phyloP scores from a whole-genome alignment of 805 yeast species.

The Candida dajiaensis region DNA sequence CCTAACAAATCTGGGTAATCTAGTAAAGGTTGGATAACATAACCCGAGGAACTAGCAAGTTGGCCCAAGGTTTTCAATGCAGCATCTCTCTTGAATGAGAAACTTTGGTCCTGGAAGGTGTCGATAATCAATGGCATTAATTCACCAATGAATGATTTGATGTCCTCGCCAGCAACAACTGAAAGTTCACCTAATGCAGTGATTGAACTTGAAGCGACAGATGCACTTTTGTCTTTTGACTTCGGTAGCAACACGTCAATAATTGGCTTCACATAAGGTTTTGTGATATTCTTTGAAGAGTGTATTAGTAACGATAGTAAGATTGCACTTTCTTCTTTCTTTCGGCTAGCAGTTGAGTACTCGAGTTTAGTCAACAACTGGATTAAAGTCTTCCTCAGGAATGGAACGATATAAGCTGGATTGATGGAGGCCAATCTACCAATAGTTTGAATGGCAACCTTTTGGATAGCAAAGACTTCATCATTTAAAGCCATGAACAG shows the following conservation, averaged over 20 bases:
- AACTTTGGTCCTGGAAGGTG: constrained; percentile 87
- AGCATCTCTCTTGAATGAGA: constrained; percentile 82
- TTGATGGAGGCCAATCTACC: constrained; percentile 83
- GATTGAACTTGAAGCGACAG: constrained; percentile 83
- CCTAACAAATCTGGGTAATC: constrained; percentile 89
- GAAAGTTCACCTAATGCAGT: constrained; percentile 86
- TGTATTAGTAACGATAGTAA: constrained; percentile 67
- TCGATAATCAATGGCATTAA: constrained; percentile 85
- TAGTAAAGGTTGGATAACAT: constrained; percentile 86
- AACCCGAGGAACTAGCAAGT: constrained; percentile 84
- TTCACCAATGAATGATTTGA: constrained; percentile 62
- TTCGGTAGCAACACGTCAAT: constrained; percentile 76
- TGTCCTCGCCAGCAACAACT: constrained; percentile 81
- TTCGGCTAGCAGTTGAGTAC: constrained; percentile 67
- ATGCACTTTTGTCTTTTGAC: constrained; percentile 63
- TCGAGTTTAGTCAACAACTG: constrained; percentile 83
- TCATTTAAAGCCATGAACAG: constrained; percentile 88
- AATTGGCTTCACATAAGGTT: constrained; percentile 90
- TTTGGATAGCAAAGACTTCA: constrained; percentile 77
- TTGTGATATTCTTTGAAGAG: constrained; percentile 74
- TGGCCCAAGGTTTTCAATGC: constrained; percentile 87
- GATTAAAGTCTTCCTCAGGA: constrained; percentile 76
- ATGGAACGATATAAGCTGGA: constrained; percentile 95
- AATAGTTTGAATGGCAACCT: constrained; percentile 68
- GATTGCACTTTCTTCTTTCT: constrained; percentile 82